Base-by-base conservation (phyloP, 305 asterid genomes). In the Solanum hybrid region DNA sequence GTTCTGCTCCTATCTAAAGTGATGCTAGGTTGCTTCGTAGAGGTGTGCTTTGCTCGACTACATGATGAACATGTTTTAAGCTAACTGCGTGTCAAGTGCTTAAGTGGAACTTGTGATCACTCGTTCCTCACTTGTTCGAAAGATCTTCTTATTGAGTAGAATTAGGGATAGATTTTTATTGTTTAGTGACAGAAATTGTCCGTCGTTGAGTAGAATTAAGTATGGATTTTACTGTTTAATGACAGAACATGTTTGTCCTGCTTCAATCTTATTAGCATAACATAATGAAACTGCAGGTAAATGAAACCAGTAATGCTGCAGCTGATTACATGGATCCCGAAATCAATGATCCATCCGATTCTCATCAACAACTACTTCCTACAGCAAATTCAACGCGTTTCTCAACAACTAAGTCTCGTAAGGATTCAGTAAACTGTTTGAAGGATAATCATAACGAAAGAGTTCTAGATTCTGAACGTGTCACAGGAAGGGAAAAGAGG, bases 261-360 rank as follows among this genome's bases (percentile, higher is more conserved):
- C 6, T 46, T 84, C 10, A 71, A 20, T 31, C 34, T 60, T 88
- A 24, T 20, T 22, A 35, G 71, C 37, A 81, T 6, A n/a, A 81
- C 37, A 27, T 24, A 27, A 34, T 38, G 35, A 27, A 51, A 91
- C 46, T 85, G 76, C 92, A 93, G 94, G 94, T 89, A 88, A 90
- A 73, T 72, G 86, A 85, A 78, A 88, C 51, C 4, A 81, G 81
- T 20, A 69, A 22, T 66, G 31, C 75, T 71, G 88, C 87, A 86
- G 56, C 88, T 69, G 37, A 20, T 51, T 17, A 38, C 51, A 35
- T 36, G 79, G 79, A 36, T 69, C 29, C 32, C 32, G 3, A 4
- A 24, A 69, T 69, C 32, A 26, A 89, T 82, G 90, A 90, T 34
- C 78, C 88, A 1, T 73, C 12, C 27, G 20, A 71, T 34, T 81